These are phyloP conservation scores for Tylopilus vinaceipallidus DNA, from an alignment of 768 basidiomycete genomes.

Conservation along the genomic window DNA sequence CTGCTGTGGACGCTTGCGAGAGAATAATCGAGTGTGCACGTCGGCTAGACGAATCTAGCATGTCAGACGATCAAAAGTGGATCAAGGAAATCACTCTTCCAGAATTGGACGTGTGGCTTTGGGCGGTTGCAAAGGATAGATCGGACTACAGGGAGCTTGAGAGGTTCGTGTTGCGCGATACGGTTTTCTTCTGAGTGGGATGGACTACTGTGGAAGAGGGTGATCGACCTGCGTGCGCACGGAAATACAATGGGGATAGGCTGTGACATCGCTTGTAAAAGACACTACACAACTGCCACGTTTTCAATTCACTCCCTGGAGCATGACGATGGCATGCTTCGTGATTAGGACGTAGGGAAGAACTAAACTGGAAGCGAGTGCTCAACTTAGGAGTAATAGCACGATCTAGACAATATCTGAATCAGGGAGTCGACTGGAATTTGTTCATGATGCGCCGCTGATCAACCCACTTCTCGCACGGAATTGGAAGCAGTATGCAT, in stretches of 20 bases:
- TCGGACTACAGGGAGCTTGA: conserved; percentile 63
- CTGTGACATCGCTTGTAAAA: conserved; percentile 3
- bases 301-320: not conserved
- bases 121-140: conserved; percentile 79
- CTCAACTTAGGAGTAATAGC: conserved; percentile 1
- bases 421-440: conserved; percentile 11
- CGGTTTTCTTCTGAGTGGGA: conserved; percentile 59
- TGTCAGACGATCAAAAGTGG: conserved; percentile 41
- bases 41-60: conserved; percentile 22
- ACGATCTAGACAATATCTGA: not conserved
- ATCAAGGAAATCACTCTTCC: conserved; percentile 56
- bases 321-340: not conserved
- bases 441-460: conserved; percentile 5
- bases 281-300: not conserved
- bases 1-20: conserved; percentile 78
- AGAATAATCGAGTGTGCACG: conserved; percentile 57
- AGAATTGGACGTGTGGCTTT: conserved; percentile 75
- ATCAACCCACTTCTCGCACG: conserved; percentile 7
- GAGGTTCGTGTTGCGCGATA: conserved; percentile 64
- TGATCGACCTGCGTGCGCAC: not conserved
- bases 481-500: conserved; percentile 5
- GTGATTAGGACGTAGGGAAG: conserved; percentile 1
- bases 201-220: not conserved
- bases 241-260: conserved; percentile 1
- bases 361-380: conserved; percentile 8